These are phyloP conservation scores for Immersiporthe knoxdaviesiana DNA, from an alignment of 2,329 filamentous ascomycete species.

Conservation along the genomic window DNA sequence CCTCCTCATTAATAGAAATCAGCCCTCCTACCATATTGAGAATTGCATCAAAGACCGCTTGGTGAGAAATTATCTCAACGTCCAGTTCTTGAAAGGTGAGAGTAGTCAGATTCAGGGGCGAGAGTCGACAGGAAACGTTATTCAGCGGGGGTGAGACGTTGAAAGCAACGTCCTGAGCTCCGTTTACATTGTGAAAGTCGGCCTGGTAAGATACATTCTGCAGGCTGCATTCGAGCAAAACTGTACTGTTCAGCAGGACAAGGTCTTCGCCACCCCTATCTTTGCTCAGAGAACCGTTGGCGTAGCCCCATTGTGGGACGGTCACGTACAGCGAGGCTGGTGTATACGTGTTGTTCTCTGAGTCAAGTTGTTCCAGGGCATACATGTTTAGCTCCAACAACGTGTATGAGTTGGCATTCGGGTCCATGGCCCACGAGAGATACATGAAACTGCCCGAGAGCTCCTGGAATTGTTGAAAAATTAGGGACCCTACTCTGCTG, in stretches of 20 bases:
- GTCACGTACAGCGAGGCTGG: background rate
- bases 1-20: background rate
- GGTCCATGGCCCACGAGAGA: background rate
- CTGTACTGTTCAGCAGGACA: background rate
- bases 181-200: background rate
- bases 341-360: background rate
- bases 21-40: background rate
- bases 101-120: background rate
- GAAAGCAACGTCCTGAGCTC: background rate
- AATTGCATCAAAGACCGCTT: background rate
- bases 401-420: no score
- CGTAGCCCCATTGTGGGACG: background rate
- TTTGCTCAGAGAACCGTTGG: no score
- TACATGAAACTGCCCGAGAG: background rate
- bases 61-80: background rate
- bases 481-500: background rate
- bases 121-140: background rate
- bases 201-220: background rate
- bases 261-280: no score
- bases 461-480: background rate
- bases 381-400: no score
- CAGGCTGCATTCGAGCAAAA: background rate
- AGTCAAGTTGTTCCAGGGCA: background rate
- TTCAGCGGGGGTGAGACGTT: background rate
- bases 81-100: background rate